Evolutionary conservation across 2,329 filamentous ascomycete genomes (phyloP).

Genomic region (Neurospora sp.): DNA sequence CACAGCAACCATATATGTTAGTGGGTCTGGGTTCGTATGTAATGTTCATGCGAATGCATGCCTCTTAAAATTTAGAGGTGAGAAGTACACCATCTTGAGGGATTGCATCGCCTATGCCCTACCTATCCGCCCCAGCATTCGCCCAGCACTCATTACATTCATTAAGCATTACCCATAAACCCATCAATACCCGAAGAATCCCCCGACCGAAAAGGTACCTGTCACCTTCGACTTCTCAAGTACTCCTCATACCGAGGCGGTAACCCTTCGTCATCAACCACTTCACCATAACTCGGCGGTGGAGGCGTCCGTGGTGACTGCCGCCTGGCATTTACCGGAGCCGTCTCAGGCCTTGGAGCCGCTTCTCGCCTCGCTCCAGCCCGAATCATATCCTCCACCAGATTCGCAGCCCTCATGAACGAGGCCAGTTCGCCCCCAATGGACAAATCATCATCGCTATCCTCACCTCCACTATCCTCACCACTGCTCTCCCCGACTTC

Average conservation of each 20-base stretch:
- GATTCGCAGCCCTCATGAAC: conserved; percentile 11
- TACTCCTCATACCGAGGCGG: neutral
- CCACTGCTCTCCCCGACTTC: neutral
- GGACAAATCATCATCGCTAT: neutral
- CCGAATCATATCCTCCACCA: conserved; percentile 15
- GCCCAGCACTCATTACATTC: neutral
- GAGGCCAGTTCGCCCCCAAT: conserved; percentile 11
- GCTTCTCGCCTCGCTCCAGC: conserved; percentile 1
- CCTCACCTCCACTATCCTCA: neutral
- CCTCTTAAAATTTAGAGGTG: neutral
- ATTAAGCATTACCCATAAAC: neutral
- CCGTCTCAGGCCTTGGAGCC: neutral
- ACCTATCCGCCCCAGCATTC: neutral
- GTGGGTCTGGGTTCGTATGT: neutral
- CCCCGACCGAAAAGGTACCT: no score
- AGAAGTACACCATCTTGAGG: neutral
- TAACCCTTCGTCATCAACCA: neutral
- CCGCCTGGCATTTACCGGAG: neutral
- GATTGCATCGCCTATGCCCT: neutral
- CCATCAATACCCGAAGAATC: neutral
- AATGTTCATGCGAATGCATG: neutral
- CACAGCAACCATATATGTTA: neutral
- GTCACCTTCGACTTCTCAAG: neutral
- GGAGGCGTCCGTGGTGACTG: neutral
- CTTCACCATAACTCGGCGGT: neutral